A percentile compares a stretch with the other conserved stretches of the same genome.
Conservation (phyloP, 768 basidiomycete genomes). For the Kwoniella pini region DNA sequence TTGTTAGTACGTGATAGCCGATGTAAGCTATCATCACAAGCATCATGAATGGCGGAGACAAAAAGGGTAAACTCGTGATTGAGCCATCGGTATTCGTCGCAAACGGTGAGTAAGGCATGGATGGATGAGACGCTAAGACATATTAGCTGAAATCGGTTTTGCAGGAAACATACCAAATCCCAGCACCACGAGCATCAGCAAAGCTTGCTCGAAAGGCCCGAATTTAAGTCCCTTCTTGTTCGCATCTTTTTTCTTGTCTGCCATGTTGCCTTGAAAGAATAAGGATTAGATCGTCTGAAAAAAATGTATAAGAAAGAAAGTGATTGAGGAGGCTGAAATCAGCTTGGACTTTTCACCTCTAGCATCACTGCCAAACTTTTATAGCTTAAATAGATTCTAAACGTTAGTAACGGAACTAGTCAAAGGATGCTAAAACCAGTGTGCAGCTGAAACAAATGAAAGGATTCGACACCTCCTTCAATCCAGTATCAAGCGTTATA, state of each 20-base stretch:
- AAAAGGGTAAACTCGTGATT: conserved; percentile 32
- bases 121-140: conserved; percentile 18
- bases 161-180: conserved; percentile 34
- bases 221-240: conserved; percentile 38
- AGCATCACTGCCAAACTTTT: no score
- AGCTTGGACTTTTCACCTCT: no score
- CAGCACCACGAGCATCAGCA: conserved; percentile 45
- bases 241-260: conserved; percentile 18
- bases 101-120: conserved; percentile 21
- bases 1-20: conserved; percentile 46
- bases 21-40: conserved; percentile 48
- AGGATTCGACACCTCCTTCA: conserved; percentile 1
- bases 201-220: conserved; percentile 49
- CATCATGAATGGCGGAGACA: conserved; percentile 49
- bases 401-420: no score
- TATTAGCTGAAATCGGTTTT: neutral
- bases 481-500: conserved; percentile 14
- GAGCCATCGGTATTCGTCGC: conserved; percentile 15
- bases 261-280: conserved; percentile 1
- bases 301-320: no score
- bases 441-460: neutral
- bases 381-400: no score
- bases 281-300: neutral
- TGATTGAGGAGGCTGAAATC: no score
- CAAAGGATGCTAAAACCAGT: neutral